Conservation (phyloP, 805 yeast genomes). For the Metschnikowia chrysomelidarum region DNA sequence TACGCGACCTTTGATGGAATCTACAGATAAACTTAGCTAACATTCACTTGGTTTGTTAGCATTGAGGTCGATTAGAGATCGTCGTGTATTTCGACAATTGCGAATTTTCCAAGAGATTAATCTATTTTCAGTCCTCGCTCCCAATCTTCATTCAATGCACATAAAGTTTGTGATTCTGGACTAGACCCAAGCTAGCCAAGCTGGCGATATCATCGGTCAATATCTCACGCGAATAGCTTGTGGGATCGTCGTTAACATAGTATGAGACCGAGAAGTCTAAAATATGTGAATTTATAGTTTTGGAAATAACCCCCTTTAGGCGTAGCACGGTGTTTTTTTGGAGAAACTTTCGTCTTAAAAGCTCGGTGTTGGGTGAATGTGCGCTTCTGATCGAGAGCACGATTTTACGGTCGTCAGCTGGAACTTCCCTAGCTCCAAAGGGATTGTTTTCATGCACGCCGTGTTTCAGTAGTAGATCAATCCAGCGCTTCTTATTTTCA, state of each 20-base stretch:
- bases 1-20: too few relatives aligned
- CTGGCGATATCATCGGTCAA: constrained; percentile 30
- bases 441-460: constrained; percentile 20
- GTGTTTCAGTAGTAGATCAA: constrained; percentile 36
- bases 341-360: constrained; percentile 22
- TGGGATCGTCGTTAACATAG: constrained; percentile 21
- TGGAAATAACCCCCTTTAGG: constrained; percentile 34
- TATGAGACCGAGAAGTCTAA: constrained; percentile 27
- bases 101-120: too few relatives aligned
- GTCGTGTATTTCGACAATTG: too few relatives aligned
- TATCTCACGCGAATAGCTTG: constrained; percentile 15
- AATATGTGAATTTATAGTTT: constrained; percentile 18
- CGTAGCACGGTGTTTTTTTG: constrained; percentile 28
- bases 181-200: constrained; percentile 25
- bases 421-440: too few relatives aligned
- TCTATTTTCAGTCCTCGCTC: too few relatives aligned
- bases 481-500: constrained; percentile 40
- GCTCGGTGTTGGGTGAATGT: constrained; percentile 1
- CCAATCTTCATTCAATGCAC: constrained; percentile 3
- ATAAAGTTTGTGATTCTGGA: constrained; percentile 23
- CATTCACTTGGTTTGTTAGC: too few relatives aligned
- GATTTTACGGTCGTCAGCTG: constrained; percentile 7
- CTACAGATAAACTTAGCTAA: too few relatives aligned
- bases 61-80: too few relatives aligned
- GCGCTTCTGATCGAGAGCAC: constrained; percentile 5